phyloP scores from a whole-genome alignment of 2,329 filamentous ascomycete genomes.

The Keithomyces neogunnii region DNA sequence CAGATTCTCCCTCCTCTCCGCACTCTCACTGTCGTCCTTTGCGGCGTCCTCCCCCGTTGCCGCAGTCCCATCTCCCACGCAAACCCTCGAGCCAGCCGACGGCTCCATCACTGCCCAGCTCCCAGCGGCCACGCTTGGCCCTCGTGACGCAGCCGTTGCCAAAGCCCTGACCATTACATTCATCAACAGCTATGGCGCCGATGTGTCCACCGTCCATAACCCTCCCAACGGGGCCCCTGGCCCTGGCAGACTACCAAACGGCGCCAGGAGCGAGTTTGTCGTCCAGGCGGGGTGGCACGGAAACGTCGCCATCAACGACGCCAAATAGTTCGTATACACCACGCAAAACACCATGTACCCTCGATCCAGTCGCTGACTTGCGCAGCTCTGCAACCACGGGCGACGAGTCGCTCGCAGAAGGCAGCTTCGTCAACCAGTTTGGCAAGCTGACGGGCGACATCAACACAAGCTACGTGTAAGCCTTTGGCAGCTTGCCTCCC shows the following conservation, averaged over 20 bases:
- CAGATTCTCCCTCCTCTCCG: no score
- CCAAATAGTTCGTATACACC: not conserved
- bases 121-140: no score
- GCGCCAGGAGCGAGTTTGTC: not conserved
- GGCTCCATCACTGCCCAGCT: no score
- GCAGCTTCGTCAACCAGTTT: not conserved
- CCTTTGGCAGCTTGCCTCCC: no score
- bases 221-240: not conserved
- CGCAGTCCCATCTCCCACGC: no score
- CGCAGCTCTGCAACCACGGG: not conserved
- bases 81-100: no score
- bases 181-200: not conserved
- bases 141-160: not conserved
- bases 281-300: not conserved
- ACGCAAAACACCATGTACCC: no score
- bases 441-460: not conserved
- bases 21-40: no score
- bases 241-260: not conserved
- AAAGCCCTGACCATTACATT: not conserved
- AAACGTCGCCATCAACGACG: not conserved
- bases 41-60: no score
- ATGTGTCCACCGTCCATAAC: not conserved
- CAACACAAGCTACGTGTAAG: not conserved
- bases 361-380: not conserved
- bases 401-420: not conserved